Base-by-base conservation (phyloP, 495 filamentous ascomycete genomes). In the Penicillium antarcticum region DNA sequence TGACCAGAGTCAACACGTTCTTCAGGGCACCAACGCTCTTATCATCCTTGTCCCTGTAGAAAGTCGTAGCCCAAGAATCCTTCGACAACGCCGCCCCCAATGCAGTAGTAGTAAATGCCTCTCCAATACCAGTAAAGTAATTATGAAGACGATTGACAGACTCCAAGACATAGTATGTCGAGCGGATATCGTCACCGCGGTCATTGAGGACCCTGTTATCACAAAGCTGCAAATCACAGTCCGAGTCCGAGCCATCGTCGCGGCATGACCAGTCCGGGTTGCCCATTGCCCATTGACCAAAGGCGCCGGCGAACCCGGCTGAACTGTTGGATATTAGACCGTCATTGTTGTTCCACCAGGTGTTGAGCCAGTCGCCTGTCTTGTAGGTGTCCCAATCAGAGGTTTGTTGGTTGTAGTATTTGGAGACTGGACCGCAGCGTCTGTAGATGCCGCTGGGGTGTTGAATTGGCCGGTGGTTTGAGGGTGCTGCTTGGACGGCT, bases 211-310 rank as follows among this genome's bases (percentile, higher is more conserved):
- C 50, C 2, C 43, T 31, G 16, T 59, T 56, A 18, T 63, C 60
- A 38, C 57, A 66, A 3, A 57, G 45, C 13, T 61, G 36, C 33
- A 66, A 24, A 18, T 68, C 53, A 24, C 62, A 66, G 26, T 52
- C 50, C 19, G 54, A 54, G 33, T 51, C 42, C 9, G 57, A 59
- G 17, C 60, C 57, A 24, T 64, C 57, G 42, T 63, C 55, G 11
- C 52, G 52, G 39, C 65, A 60, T 5, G 55, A 39, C 53, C 58
- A 64, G 34, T 66, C 63, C 9, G 62, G 57, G 16, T 66, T 54
- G 8, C 65, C 62, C 18, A 66, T 47, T 8, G 65, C 60, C 57
- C 53, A 66, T 19, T 57, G 49, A 16, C 60, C 57, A 18, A 61
- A 64, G 26, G 63, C 55, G 17, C 54, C 52, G 1, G 56, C 56